Evolutionary conservation across 2,329 filamentous ascomycete species (phyloP), one percentile per base, ranked within the genome.

Genomic region (Cladosporium cucumerinum): DNA sequence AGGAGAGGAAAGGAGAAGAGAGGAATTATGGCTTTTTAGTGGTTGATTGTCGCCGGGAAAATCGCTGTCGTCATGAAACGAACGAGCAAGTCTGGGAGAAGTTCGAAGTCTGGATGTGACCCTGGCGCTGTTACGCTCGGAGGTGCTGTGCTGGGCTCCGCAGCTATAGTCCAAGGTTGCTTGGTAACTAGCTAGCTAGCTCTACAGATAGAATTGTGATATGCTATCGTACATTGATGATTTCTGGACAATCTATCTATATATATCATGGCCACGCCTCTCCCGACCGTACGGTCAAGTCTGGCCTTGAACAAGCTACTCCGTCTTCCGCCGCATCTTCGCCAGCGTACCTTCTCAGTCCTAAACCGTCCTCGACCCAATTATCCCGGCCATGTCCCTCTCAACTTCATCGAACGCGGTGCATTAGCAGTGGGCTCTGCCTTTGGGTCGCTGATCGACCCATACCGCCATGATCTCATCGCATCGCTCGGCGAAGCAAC

Each of bases 401-500:
- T 99, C 63, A 97, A 90, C 8, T 79, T 80, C 49, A 73, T 92
- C 64, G 95, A 98, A 80, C 89, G 91, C 63, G 84, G 87, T 66
- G 87, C 87, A 21, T 83, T 99, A 1, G 85, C 86, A 8, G 71
- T 87, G 30, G 86, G 86, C 39, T 87, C 85, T 61, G 86, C 86
- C 8, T 74, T 88, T 23, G 81, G 83, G 57, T 85, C 85, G 43
- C 79, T 89, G 25, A 71, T 92, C 3, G 87, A 97, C 72, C 94
- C 94, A 1, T 86, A 91, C 73, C 86, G 95, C 72, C 92, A 87
- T 76, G 95, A 99, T 81, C 87, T 99, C 70, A 96, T 99, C 72
- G 95, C 95, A 36, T 87, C 92, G 36, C 86, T 96, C n/a, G 94
- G 93, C 74, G 95, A 99, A 82, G 89, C 93, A 30, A 98, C 95